phyloP scores from a whole-genome alignment of 2,329 filamentous ascomycete species.

The Aspergillus sojae region DNA sequence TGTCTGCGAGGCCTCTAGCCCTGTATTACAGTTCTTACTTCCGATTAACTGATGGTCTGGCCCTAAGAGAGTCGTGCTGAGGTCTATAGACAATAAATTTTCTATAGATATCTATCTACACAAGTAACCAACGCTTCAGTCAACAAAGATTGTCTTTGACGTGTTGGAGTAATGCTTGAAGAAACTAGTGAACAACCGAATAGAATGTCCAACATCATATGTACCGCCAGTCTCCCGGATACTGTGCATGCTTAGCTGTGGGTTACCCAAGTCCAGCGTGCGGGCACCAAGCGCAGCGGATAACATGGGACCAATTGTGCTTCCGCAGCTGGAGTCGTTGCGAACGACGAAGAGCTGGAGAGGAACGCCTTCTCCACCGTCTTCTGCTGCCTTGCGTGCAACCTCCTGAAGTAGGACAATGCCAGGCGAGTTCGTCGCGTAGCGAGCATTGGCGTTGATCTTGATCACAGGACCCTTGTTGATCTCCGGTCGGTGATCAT shows the following conservation, averaged over 20 bases:
- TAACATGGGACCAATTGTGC: constrained; percentile 97
- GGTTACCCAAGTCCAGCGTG: constrained; percentile 90
- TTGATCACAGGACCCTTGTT: constrained; percentile 98
- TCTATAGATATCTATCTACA: background rate
- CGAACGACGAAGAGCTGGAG: constrained; percentile 94
- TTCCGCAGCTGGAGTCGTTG: constrained; percentile 92
- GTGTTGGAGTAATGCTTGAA: constrained; percentile 81
- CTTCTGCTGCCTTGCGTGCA: constrained; percentile 62
- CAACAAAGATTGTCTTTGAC: constrained; percentile 80
- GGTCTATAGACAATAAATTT: background rate
- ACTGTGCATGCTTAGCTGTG: constrained; percentile 95
- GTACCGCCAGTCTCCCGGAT: constrained; percentile 91
- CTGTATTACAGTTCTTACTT: background rate
- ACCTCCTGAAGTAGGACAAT: constrained; percentile 91
- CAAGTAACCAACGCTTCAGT: constrained; percentile 52
- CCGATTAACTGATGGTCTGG: background rate
- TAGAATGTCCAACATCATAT: constrained; percentile 82
- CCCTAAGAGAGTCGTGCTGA: background rate
- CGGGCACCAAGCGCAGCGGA: constrained; percentile 82
- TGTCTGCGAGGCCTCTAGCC: background rate
- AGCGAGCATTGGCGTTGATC: constrained; percentile 95
- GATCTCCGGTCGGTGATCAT: constrained; percentile 87
- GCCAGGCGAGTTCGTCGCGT: constrained; percentile 93
- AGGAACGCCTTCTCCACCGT: constrained; percentile 70
- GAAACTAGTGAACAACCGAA: constrained; percentile 85